These are phyloP conservation scores for Daldinia sp. DNA, from an alignment of 2,329 filamentous ascomycete genomes.

Conservation along the genomic window DNA sequence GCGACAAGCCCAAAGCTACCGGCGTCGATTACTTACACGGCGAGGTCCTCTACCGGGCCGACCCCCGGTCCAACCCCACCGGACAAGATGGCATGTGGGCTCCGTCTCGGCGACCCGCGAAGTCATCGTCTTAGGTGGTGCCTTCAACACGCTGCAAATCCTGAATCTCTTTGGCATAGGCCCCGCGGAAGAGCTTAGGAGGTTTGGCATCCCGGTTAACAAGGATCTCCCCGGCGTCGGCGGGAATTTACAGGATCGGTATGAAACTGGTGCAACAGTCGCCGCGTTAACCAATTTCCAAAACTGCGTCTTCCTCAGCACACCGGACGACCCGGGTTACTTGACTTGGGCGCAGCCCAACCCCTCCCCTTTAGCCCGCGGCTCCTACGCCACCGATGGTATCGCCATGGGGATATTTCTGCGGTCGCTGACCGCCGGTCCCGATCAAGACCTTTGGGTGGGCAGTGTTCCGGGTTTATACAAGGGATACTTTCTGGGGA, in stretches of 20 bases:
- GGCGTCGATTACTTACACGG: conserved; percentile 61
- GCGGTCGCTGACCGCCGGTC: conserved; percentile 41
- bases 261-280: conserved; percentile 56
- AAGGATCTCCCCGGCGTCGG: conserved; percentile 65
- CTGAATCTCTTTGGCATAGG: conserved; percentile 60
- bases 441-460: conserved; percentile 48
- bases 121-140: conserved; percentile 59
- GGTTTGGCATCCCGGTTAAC: conserved; percentile 52
- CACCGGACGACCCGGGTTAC: conserved; percentile 48
- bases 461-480: conserved; percentile 52
- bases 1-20: conserved; percentile 51
- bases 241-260: conserved; percentile 65
- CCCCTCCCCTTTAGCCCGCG: conserved; percentile 29
- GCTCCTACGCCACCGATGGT: conserved; percentile 49
- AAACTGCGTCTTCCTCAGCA: conserved; percentile 47
- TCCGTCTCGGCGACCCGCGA: conserved; percentile 54
- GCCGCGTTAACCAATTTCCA: conserved; percentile 51
- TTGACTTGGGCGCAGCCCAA: conserved; percentile 37
- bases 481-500: conserved; percentile 52
- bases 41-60: conserved; percentile 55
- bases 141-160: conserved; percentile 62
- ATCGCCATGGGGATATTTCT: conserved; percentile 46
- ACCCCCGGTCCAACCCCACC: conserved; percentile 45
- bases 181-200: conserved; percentile 50
- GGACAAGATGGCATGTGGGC: conserved; percentile 43